Evolutionary conservation across 2,329 filamentous ascomycete species (phyloP).

Genomic region (Grosmannia clavigera): DNA sequence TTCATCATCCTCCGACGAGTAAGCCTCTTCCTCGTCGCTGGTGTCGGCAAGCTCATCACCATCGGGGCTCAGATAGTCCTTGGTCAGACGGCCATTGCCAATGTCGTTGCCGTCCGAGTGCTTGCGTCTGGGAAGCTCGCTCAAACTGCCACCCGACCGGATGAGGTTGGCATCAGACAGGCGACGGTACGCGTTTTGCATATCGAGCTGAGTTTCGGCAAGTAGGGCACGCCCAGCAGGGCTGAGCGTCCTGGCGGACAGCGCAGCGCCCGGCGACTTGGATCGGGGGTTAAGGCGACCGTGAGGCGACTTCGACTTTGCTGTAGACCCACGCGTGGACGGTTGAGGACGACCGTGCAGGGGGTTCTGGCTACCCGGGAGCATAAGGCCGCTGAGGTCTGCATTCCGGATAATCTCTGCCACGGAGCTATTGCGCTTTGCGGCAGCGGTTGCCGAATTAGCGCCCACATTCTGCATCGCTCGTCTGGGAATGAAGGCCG

Average conservation of each 20-base stretch:
- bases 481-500: conserved; percentile 37
- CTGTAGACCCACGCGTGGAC: conserved; percentile 24
- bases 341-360: conserved; percentile 20
- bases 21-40: conserved; percentile 51
- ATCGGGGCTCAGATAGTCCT: conserved; percentile 54
- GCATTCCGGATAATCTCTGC: conserved; percentile 40
- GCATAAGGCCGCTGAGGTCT: conserved; percentile 36
- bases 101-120: conserved; percentile 26
- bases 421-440: conserved; percentile 24
- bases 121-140: conserved; percentile 44
- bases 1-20: conserved; percentile 46
- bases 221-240: conserved; percentile 31
- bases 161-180: conserved; percentile 60
- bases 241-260: conserved; percentile 23
- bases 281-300: conserved; percentile 35
- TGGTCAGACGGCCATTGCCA: conserved; percentile 44
- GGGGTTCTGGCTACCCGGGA: conserved; percentile 27
- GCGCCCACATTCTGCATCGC: conserved; percentile 20
- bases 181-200: conserved; percentile 56
- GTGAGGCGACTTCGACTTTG: conserved; percentile 42
- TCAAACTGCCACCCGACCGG: conserved; percentile 49
- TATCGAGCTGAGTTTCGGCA: conserved; percentile 52
- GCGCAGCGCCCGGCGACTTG: conserved; percentile 29
- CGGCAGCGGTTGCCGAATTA: background rate
- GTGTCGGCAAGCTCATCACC: conserved; percentile 53